Conservation (phyloP, 73 alveolate genomes). For the Tetrahymena malaccensis region DNA sequence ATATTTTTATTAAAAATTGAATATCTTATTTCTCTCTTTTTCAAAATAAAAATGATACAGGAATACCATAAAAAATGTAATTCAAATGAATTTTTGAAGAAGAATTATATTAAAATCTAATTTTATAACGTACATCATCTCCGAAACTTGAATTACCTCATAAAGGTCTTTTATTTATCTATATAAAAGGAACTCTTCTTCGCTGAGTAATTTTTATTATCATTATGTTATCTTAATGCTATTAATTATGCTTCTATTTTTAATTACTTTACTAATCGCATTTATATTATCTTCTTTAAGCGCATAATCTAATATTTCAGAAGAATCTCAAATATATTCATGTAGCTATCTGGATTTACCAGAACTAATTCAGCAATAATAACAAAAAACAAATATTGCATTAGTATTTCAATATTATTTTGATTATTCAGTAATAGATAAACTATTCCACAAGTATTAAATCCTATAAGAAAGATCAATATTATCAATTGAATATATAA, state of each 20-base stretch:
- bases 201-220: conserved; percentile 88
- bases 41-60: too few species aligned
- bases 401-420: background rate
- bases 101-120: conserved; percentile 71
- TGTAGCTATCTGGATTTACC: conserved; percentile 68
- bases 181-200: conserved; percentile 94
- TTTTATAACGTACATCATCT: conserved; percentile 81
- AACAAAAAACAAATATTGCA: conserved; percentile 1
- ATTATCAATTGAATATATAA: background rate
- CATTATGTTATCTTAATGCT: conserved; percentile 35
- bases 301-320: background rate
- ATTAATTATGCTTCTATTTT: conserved; percentile 52
- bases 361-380: conserved; percentile 69
- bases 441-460: conserved; percentile 1
- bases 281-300: conserved; percentile 54
- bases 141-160: conserved; percentile 79
- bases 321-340: conserved; percentile 28
- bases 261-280: conserved; percentile 72
- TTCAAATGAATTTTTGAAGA: conserved; percentile 56
- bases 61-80: conserved; percentile 92
- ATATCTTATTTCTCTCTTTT: too few species aligned
- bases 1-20: too few species aligned
- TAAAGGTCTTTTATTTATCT: conserved; percentile 87
- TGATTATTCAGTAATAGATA: conserved; percentile 24
- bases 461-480: background rate